phyloP scores from a whole-genome alignment of 1,284 basidiomycete genomes.

The Malassezia sympodialis region DNA sequence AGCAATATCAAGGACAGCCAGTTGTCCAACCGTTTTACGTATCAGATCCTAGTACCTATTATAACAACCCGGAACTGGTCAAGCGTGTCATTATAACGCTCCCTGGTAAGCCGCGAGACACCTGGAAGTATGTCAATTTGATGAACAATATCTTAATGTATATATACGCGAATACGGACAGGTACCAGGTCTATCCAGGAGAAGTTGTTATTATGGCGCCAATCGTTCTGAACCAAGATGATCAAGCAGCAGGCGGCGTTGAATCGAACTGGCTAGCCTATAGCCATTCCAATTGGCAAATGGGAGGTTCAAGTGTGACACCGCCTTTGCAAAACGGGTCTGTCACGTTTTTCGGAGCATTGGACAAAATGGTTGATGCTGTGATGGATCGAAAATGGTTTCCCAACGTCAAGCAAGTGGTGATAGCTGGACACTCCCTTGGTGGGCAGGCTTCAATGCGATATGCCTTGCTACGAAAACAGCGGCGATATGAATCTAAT shows the following conservation, averaged over 20 bases:
- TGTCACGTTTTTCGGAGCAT: slow-evolving; percentile 26
- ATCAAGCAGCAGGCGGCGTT: slow-evolving; percentile 25
- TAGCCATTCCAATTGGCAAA: slow-evolving; percentile 29
- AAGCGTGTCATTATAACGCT: slow-evolving; percentile 33
- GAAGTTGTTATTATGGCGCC: slow-evolving; percentile 30
- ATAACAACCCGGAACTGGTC: slow-evolving; percentile 20
- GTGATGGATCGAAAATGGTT: slow-evolving; percentile 29
- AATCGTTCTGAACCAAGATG: slow-evolving; percentile 28
- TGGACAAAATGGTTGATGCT: slow-evolving; percentile 34
- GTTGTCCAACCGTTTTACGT: slow-evolving; percentile 6
- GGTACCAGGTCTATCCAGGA: slow-evolving; percentile 15
- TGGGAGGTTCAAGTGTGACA: slow-evolving; percentile 25
- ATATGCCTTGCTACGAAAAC: slow-evolving; percentile 35
- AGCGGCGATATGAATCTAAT: slow-evolving; percentile 33
- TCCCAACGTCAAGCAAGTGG: slow-evolving; percentile 36
- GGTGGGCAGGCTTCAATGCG: slow-evolving; percentile 34
- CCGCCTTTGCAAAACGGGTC: slow-evolving; percentile 17
- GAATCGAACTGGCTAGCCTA: slow-evolving; percentile 11
- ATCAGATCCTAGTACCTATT: neutral
- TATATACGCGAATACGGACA: slow-evolving; percentile 19
- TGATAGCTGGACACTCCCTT: slow-evolving; percentile 42
- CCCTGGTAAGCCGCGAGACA: slow-evolving; percentile 39
- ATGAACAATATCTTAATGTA: slow-evolving; percentile 26
- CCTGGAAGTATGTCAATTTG: slow-evolving; percentile 41
- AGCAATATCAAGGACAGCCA: neutral